Percentiles rank a stretch among this genome's conserved stretches.
phyloP scores from a whole-genome alignment of 2,329 filamentous ascomycete genomes.

The Cladosporium sp. region DNA sequence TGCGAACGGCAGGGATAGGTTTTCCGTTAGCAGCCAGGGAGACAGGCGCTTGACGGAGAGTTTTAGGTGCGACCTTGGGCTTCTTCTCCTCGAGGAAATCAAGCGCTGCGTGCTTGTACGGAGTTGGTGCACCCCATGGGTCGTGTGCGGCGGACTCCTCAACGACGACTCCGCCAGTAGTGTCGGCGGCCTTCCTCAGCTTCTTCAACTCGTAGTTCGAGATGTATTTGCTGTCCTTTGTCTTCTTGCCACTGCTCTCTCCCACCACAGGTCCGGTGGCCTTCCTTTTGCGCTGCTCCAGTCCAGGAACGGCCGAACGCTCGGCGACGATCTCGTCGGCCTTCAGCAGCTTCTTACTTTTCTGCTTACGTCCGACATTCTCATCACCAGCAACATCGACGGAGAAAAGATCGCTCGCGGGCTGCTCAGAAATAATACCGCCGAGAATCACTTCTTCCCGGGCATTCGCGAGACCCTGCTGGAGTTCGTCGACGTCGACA shows the following conservation, averaged over 20 bases:
- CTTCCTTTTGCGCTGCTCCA: conserved; percentile 71
- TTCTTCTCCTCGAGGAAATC: conserved; percentile 60
- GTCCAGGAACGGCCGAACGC: conserved; percentile 74
- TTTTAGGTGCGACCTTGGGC: conserved; percentile 65
- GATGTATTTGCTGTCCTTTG: conserved; percentile 68
- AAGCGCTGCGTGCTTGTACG: conserved; percentile 49
- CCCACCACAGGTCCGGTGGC: conserved; percentile 69
- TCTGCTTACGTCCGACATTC: conserved; percentile 61
- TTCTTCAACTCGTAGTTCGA: conserved; percentile 77
- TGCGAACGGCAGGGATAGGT: conserved; percentile 68
- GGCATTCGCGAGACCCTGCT: conserved; percentile 74
- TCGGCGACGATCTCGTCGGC: conserved; percentile 86
- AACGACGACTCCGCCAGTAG: conserved; percentile 56
- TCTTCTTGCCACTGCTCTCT: conserved; percentile 62
- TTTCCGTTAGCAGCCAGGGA: conserved; percentile 82
- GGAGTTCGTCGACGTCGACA: conserved; percentile 83
- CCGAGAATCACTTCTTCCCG: conserved; percentile 89
- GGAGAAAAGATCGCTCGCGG: conserved; percentile 77
- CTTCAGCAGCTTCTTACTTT: conserved; percentile 72
- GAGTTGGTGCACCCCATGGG: conserved; percentile 62
- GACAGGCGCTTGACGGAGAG: conserved; percentile 70
- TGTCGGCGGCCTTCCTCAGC: conserved; percentile 69
- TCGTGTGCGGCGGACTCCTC: conserved; percentile 65
- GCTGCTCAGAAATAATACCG: conserved; percentile 78
- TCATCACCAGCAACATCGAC: conserved; percentile 71